Evolutionary conservation across 768 basidiomycete species (phyloP), one percentile per base, ranked within the genome.

Genomic region (Pleurotus djamor): DNA sequence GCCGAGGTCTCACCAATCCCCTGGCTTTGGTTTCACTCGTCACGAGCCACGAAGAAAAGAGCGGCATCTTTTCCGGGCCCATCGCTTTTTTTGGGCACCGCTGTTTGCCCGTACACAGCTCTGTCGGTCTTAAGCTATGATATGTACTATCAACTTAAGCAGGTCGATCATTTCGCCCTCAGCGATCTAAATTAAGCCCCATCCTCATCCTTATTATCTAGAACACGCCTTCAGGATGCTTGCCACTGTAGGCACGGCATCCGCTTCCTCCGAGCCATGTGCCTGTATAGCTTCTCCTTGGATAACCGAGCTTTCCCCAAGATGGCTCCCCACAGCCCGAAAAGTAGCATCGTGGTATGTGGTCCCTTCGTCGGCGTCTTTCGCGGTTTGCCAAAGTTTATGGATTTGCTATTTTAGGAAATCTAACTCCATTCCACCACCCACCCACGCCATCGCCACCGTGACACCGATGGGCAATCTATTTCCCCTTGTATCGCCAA

Each of bases 391-490:
- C 10, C 17, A 33, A 50, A 10, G 10, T 50, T 50, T 50, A 8
- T 35, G 34, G 9, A 43, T 56, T 56, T 56, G 54, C 54, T 38
- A 37, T 56, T 43, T 56, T 56, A 21, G 54, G 54, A n/a, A 41
- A 32, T 9, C 10, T 56, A 37, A 8, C 54, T 44, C 54, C 54
- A 56, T 56, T 33, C 44, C 41, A 41, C 13, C n/a, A 33, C 52
- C 52, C 32, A 12, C 36, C 54, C 54, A 56, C 54, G 54, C 54
- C 54, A 56, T 56, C 54, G 54, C 54, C 54, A 56, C 54, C 54
- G 41, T 56, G 28, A 33, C 54, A 56, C 54, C 54, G 45, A 47
- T 43, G 41, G 35, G 28, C 38, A 32, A 28, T 16, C 41, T 28
- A 17, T 56, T 56, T 21, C 54, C 54, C 54, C 54, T 41, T 55